Percentiles rank a stretch among this genome's conserved stretches.
These are phyloP conservation scores for Chaetomium fimeti DNA, from an alignment of 495 filamentous ascomycete species.

Conservation along the genomic window DNA sequence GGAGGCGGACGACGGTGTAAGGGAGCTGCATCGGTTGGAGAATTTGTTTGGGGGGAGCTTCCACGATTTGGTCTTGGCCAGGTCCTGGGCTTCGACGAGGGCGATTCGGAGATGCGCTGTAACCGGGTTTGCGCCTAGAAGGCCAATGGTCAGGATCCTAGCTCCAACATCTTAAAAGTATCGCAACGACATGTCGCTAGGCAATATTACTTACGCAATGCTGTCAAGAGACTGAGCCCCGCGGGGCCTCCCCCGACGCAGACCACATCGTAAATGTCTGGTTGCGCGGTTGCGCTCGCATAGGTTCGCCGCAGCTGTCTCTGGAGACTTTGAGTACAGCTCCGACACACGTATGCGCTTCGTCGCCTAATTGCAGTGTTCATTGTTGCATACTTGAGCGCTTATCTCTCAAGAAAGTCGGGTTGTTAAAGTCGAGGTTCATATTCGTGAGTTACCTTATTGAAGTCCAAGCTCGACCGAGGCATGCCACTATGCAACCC, in stretches of 20 bases:
- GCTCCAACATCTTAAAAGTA: too few species aligned
- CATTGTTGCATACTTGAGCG: slow-evolving; percentile 22
- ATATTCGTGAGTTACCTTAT: too few species aligned
- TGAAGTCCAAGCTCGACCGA: slow-evolving; percentile 5
- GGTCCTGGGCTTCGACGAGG: slow-evolving; percentile 85
- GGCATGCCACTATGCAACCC: background rate
- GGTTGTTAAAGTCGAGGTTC: background rate
- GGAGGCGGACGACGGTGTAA: slow-evolving; percentile 77
- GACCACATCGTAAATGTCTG: slow-evolving; percentile 86
- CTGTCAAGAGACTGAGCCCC: slow-evolving; percentile 81
- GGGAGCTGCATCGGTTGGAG: slow-evolving; percentile 91
- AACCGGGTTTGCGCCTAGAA: slow-evolving; percentile 60
- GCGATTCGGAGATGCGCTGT: slow-evolving; percentile 80
- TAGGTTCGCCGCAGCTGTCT: slow-evolving; percentile 38
- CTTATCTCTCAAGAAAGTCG: too few species aligned
- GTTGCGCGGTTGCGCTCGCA: slow-evolving; percentile 38
- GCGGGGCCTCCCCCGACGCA: slow-evolving; percentile 97
- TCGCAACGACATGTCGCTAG: background rate
- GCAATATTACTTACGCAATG: slow-evolving; percentile 63
- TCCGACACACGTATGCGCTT: slow-evolving; percentile 44
- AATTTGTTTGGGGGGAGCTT: slow-evolving; percentile 64
- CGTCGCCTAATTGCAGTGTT: slow-evolving; percentile 28
- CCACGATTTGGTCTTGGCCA: slow-evolving; percentile 63
- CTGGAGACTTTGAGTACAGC: slow-evolving; percentile 44
- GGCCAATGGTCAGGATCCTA: slow-evolving; percentile 14